A percentile compares a stretch with the other conserved stretches of the same genome.
Conservation (phyloP, 1,284 basidiomycete species). For the Farysia itapuensis region DNA sequence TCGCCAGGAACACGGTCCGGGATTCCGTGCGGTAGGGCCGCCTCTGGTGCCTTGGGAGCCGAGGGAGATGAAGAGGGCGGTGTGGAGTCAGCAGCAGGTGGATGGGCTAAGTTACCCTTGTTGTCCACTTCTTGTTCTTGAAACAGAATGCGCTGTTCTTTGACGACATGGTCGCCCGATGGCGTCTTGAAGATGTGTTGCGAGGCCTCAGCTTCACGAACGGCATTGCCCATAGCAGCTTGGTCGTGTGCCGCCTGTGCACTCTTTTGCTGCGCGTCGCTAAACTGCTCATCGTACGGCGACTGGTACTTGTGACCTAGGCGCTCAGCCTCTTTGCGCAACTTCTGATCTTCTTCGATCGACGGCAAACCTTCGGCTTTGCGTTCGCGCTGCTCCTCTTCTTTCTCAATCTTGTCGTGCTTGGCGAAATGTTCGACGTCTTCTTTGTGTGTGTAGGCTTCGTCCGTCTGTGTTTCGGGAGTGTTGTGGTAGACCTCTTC, state of each 20-base stretch:
- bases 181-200: slow-evolving; percentile 58
- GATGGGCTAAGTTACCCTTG: slow-evolving; percentile 43
- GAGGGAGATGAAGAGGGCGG: slow-evolving; percentile 7
- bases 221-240: slow-evolving; percentile 46
- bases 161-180: slow-evolving; percentile 48
- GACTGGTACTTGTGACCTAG: slow-evolving; percentile 51
- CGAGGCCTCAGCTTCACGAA: slow-evolving; percentile 44
- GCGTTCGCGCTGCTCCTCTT: slow-evolving; percentile 82
- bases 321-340: slow-evolving; percentile 39
- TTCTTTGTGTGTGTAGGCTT: slow-evolving; percentile 84
- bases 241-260: slow-evolving; percentile 43
- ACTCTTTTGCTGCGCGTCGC: slow-evolving; percentile 36
- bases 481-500: slow-evolving; percentile 86
- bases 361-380: slow-evolving; percentile 74
- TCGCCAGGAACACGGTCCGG: slow-evolving; percentile 48
- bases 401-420: slow-evolving; percentile 81
- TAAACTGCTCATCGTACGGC: slow-evolving; percentile 52
- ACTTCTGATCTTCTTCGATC: slow-evolving; percentile 52
- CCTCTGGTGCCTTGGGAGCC: slow-evolving; percentile 6
- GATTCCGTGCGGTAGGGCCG: slow-evolving; percentile 30
- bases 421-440: slow-evolving; percentile 76
- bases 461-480: slow-evolving; percentile 94
- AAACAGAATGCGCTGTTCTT: slow-evolving; percentile 47
- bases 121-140: slow-evolving; percentile 39
- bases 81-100: no score